Evolutionary conservation across 225 moss, liverwort and hornwort genomes (phyloP).

Genomic region (Marchantia polymorpha): DNA sequence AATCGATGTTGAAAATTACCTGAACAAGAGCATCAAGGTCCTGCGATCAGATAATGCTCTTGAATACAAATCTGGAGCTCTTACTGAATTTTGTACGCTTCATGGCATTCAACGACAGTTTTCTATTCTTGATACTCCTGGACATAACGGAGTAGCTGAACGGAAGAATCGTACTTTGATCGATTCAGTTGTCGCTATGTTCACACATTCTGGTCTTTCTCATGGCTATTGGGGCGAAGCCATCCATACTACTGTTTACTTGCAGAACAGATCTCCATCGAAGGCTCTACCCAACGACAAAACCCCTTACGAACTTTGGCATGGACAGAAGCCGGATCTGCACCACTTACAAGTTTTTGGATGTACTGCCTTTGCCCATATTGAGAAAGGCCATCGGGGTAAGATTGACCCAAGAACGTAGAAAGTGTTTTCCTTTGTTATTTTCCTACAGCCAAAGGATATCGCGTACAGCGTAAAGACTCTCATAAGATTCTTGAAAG

Average conservation of each 20-base stretch:
- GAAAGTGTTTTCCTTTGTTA: neutral
- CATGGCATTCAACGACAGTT: too few species aligned
- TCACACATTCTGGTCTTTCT: neutral
- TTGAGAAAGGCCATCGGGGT: constrained; percentile 6
- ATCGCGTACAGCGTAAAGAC: too few species aligned
- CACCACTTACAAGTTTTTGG: too few species aligned
- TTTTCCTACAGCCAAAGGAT: neutral
- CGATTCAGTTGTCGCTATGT: neutral
- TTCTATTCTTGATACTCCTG: too few species aligned
- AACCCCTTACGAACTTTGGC: constrained; percentile 8
- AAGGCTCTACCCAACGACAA: neutral
- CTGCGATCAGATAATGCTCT: neutral
- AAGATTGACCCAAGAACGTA: constrained; percentile 4
- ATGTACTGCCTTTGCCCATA: too few species aligned
- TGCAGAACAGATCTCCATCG: too few species aligned
- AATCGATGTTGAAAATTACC: constrained; percentile 3
- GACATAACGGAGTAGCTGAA: too few species aligned
- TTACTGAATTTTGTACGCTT: too few species aligned
- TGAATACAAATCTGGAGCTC: too few species aligned
- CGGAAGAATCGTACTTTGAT: neutral
- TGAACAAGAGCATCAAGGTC: neutral
- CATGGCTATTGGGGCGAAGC: constrained; percentile 2
- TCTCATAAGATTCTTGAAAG: too few species aligned
- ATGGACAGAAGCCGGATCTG: too few species aligned
- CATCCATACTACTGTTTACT: too few species aligned